Evolutionary conservation across 108 stramenopile genomes (phyloP).

Genomic region (Conticribra guillardii): DNA sequence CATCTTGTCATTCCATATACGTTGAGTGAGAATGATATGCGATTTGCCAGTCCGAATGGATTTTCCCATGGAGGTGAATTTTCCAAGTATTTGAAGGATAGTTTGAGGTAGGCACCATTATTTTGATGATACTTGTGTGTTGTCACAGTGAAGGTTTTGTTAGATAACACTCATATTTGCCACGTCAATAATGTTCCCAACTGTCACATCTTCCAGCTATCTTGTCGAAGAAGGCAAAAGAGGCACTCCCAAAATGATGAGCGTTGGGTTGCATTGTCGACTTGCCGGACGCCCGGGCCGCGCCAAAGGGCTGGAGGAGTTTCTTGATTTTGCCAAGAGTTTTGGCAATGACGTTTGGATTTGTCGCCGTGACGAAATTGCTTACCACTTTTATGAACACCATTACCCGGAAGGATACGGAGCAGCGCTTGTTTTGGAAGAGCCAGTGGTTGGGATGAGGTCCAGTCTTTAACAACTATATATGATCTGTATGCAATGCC

Average conservation of each 20-base stretch:
- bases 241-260: constrained; percentile 93
- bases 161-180: background rate
- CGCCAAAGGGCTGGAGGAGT: constrained; percentile 86
- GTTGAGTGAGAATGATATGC: constrained; percentile 94
- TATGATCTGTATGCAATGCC: too few relatives aligned
- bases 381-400: constrained; percentile 88
- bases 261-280: constrained; percentile 92
- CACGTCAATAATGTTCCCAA: too few relatives aligned
- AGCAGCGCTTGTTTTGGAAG: constrained; percentile 21
- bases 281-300: constrained; percentile 88
- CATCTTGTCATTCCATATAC: constrained; percentile 95
- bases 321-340: constrained; percentile 88
- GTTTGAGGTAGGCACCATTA: constrained; percentile 23
- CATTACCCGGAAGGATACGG: constrained; percentile 56
- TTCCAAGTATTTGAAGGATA: constrained; percentile 79
- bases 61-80: constrained; percentile 86
- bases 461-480: background rate
- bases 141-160: too few relatives aligned
- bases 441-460: background rate
- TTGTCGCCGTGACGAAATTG: constrained; percentile 90
- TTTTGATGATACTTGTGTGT: background rate
- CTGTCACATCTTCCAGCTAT: too few relatives aligned
- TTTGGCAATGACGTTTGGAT: constrained; percentile 93
- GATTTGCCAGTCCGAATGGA: constrained; percentile 85
- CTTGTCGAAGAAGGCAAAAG: constrained; percentile 84